Evolutionary conservation across 129 eudicot species (phyloP).

Genomic region (Saposhnikovia divaricata): DNA sequence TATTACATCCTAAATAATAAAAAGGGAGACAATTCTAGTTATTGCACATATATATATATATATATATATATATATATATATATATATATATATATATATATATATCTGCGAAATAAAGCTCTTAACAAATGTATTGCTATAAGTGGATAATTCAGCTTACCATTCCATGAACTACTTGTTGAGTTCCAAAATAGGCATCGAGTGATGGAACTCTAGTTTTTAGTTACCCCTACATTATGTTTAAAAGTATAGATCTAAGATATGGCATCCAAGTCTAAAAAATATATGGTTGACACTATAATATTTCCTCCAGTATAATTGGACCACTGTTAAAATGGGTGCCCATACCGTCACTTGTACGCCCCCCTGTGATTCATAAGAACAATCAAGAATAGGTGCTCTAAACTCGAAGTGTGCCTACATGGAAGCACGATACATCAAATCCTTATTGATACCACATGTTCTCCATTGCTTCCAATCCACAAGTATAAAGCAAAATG

Average conservation of each 20-base stretch:
- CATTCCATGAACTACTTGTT: constrained; percentile 15
- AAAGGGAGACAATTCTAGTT: neutral
- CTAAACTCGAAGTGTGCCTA: constrained; percentile 1
- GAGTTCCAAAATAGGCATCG: constrained; percentile 15
- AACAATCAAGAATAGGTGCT: constrained; percentile 17
- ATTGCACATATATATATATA: neutral
- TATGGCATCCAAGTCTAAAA: no score
- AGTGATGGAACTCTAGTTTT: constrained; percentile 13
- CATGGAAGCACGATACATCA: no score
- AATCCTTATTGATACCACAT: neutral
- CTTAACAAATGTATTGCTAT: neutral
- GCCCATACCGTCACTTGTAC: no score
- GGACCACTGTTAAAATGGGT: no score
- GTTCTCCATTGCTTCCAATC: neutral
- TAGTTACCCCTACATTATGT: constrained; percentile 12
- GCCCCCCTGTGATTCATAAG: constrained; percentile 18
- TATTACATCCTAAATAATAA: constrained; percentile 5
- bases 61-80: neutral
- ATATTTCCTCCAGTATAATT: no score
- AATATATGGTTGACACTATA: no score
- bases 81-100: neutral
- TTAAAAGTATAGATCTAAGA: constrained; percentile 2
- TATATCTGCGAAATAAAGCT: neutral
- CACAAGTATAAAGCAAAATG: neutral
- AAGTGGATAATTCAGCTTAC: neutral